Base-by-base conservation (phyloP, 2,329 filamentous ascomycete species). In the Rhexocercosporidium sp. region DNA sequence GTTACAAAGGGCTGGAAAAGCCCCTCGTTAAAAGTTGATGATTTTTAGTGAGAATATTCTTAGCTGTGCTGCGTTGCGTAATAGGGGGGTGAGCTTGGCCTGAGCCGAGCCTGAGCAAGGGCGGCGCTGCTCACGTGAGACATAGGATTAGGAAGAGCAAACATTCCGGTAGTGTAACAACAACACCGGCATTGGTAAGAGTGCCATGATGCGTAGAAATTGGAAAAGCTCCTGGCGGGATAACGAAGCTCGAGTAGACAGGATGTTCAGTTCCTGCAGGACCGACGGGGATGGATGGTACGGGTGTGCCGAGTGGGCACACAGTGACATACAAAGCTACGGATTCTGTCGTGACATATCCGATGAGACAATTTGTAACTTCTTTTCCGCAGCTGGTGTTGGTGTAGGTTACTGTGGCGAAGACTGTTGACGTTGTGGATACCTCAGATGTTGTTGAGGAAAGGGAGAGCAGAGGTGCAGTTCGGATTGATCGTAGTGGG, bases 371-470 rank as follows among this genome's bases (percentile, higher is more conserved):
- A 14, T 53, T 29, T 6, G 27, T 25, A 3, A 53, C 20, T 25
- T 53, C 14, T 16, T 3, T 20, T 14, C 9, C 8, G n/a, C 47
- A 53, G 9, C 27, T 53, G 7, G 47, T 27, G 20, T 25, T 29
- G 27, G 18, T 53, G 47, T 53, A 53, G 12, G 47, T 53, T 12
- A 53, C 47, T 53, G 47, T 25, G 4, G 47, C 12, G 14, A 53
- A 53, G 47, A 53, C 47, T 25, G 47, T 53, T 12, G 20, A 53
- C 8, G 47, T 53, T n/a, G 20, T 27, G 9, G 20, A 25, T 3
- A 12, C 12, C 18, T 25, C 29, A n/a, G 53, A 39, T 20, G 53
- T 39, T 3, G 65, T 68, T 47, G 47, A 39, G 53, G 65, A 75
- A 49, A 66, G 68, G n/a, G 20, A 5, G 11, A 14, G 46, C 3